Evolutionary conservation across 108 stramenopile genomes (phyloP).

Genomic region (Cyclotella distinguenda): DNA sequence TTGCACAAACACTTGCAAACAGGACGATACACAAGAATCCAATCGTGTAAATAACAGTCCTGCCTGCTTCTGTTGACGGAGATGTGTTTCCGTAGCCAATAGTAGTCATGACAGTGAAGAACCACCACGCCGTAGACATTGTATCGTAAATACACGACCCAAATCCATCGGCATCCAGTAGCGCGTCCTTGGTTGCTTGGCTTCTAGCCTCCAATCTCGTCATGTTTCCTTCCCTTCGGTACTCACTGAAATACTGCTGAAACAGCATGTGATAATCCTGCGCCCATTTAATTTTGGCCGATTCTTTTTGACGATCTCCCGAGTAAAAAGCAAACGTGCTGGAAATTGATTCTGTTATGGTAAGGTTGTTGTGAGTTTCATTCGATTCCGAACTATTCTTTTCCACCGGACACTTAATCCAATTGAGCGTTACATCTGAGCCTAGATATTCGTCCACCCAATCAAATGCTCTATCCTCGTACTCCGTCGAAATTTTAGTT

Average conservation of each 20-base stretch:
- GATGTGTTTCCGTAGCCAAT: constrained; percentile 71
- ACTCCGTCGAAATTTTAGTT: not conserved
- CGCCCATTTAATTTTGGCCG: not conserved
- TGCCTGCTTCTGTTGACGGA: constrained; percentile 41
- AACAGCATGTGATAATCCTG: not conserved
- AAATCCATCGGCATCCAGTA: constrained; percentile 11
- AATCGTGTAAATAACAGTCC: constrained; percentile 39
- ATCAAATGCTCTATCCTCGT: not conserved
- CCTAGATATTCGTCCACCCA: not conserved
- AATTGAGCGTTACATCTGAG: constrained; percentile 36
- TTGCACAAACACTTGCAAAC: constrained; percentile 46
- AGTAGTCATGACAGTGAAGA: constrained; percentile 51
- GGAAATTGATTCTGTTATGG: not conserved
- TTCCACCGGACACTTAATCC: constrained; percentile 43
- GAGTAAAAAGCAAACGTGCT: not conserved
- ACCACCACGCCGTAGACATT: constrained; percentile 23
- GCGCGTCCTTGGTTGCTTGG: not conserved
- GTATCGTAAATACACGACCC: not conserved
- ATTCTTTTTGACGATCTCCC: not conserved
- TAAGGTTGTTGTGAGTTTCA: no score
- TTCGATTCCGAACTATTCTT: not conserved
- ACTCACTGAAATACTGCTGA: constrained; percentile 1
- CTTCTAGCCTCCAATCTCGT: not conserved
- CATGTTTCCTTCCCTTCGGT: not conserved
- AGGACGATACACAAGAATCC: constrained; percentile 51